Conservation (phyloP, 2,329 filamentous ascomycete species). For the Tothia fuscella region DNA sequence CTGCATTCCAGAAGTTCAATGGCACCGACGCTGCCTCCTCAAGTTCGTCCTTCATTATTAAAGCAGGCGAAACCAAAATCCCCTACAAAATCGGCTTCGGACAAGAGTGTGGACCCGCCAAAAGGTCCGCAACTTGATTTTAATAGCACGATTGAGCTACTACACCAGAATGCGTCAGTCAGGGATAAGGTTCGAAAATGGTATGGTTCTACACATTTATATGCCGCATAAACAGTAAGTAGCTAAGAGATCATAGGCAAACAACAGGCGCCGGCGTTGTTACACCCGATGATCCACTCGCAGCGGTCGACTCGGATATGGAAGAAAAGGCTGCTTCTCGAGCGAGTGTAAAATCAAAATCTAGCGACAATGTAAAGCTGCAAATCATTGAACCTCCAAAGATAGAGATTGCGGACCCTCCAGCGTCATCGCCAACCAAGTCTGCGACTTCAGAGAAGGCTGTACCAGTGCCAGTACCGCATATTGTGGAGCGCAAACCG, state of each 20-base stretch:
- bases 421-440: neutral
- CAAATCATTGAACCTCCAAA: neutral
- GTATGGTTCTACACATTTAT: no score
- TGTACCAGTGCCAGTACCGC: neutral
- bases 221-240: no score
- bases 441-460: neutral
- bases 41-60: no score
- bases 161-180: conserved; percentile 42
- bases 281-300: conserved; percentile 32
- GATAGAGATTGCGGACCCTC: conserved; percentile 2
- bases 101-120: neutral
- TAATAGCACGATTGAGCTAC: conserved; percentile 48
- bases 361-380: conserved; percentile 10
- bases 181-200: conserved; percentile 69
- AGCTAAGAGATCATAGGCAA: no score
- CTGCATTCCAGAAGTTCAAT: no score
- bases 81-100: no score
- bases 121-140: conserved; percentile 20
- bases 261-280: conserved; percentile 59
- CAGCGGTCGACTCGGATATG: conserved; percentile 7
- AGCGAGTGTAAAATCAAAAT: conserved; percentile 8
- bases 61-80: no score
- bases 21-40: no score
- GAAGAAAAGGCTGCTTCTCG: conserved; percentile 1
- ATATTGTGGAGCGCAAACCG: conserved; percentile 11